Base-by-base conservation (phyloP, 495 filamentous ascomycete species). In the Stereocaulon alpinum region DNA sequence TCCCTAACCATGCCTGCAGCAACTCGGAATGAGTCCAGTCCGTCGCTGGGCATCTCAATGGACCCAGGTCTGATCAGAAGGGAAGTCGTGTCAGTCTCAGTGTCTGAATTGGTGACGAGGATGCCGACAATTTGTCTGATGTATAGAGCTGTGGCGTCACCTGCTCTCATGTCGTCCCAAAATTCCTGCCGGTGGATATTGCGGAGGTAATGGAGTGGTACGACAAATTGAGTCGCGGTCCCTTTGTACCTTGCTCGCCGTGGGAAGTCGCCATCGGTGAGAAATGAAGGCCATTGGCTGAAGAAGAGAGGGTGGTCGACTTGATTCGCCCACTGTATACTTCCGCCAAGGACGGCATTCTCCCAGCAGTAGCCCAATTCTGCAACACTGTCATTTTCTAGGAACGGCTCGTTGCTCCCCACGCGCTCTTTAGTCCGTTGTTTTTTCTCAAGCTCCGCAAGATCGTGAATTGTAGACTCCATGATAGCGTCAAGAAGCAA, bases 161-260 rank as follows among this genome's bases (percentile, higher is more conserved):
- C 32, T 12, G 20, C 40, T 29, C n/a, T 32, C 40, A 56, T 5
- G 10, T n/a, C 11, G 10, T 56, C 37, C 41, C 53, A 56, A 3
- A 56, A 56, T 10, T 27, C 44, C 44, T 58, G 56, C 20, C 56
- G 30, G 22, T 58, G 56, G 7, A 58, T 18, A 3, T 58, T 58
- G 1, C 32, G 29, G 2, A 50, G 22, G 20, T 40, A 49, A 15
- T 58, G 44, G 3, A 49, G 20, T 5, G 56, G 41, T 3, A 58
- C 32, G 14, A 58, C n/a, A n/a, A 40, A 41, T 15, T 50, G 44
- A 0, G 32, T 58, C 3, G 44, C 34, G 2, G 44, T 58, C 20
- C 6, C 7, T 12, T n/a, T 30, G 15, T 58, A 45, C 29, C 9
- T n/a, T 12, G 20, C 56, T 29, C 56, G 56, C 6, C 6, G 32